phyloP scores from a whole-genome alignment of 1,284 basidiomycete genomes.

The Leccinum pachyderme region DNA sequence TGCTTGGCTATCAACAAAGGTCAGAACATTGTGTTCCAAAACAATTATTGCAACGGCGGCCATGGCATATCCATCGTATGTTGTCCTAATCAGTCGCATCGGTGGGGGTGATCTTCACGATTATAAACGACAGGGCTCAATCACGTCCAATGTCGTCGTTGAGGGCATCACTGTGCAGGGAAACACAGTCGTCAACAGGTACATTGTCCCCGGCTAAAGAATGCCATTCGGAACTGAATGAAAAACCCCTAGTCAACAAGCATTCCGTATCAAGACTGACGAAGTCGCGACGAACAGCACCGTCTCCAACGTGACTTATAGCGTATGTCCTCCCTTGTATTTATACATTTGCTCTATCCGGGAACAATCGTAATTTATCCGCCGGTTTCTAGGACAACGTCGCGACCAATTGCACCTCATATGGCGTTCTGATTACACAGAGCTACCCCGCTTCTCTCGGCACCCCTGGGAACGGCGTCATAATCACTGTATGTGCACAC shows the following conservation, averaged over 20 bases:
- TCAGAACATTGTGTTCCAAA: constrained; percentile 51
- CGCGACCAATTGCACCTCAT: neutral
- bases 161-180: neutral
- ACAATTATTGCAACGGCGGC: constrained; percentile 54
- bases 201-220: neutral
- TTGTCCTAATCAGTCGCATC: neutral
- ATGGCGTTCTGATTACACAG: constrained; percentile 1
- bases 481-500: neutral
- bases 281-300: neutral
- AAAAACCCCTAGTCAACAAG: neutral
- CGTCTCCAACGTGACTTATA: constrained; percentile 1
- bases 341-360: neutral
- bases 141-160: neutral
- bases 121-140: neutral
- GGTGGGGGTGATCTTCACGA: neutral
- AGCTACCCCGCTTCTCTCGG: constrained; percentile 2
- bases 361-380: neutral
- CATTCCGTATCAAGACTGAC: constrained; percentile 2
- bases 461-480: neutral
- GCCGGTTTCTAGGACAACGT: neutral
- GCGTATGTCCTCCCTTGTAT: neutral
- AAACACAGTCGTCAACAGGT: neutral
- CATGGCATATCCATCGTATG: constrained; percentile 58
- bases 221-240: neutral
- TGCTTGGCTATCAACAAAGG: constrained; percentile 63